Conservation (phyloP, 257 asterid species). For the Solanum acaule region DNA sequence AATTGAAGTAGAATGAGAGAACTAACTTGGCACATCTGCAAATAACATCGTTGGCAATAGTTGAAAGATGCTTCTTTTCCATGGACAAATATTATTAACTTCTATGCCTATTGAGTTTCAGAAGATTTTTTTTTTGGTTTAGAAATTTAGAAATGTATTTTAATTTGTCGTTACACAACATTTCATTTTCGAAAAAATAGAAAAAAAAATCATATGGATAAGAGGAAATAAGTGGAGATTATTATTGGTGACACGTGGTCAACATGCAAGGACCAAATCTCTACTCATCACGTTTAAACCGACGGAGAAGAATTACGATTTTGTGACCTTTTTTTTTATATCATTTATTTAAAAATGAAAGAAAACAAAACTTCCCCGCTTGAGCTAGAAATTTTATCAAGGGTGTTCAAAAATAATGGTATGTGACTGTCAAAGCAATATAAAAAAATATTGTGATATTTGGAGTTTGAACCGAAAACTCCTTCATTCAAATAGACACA, state of each 20-base stretch:
- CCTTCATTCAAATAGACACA: too few species aligned
- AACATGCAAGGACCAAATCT: neutral
- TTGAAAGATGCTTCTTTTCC: conserved; percentile 70
- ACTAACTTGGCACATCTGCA: conserved; percentile 48
- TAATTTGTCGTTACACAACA: neutral
- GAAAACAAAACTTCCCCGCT: neutral
- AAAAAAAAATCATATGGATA: neutral
- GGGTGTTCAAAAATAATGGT: too few species aligned
- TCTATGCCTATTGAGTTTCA: neutral
- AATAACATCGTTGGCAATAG: conserved; percentile 54
- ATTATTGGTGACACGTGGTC: neutral
- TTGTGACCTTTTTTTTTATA: neutral
- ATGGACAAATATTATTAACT: neutral
- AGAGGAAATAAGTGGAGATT: neutral
- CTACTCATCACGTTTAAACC: neutral
- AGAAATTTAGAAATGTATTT: neutral
- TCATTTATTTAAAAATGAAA: too few species aligned
- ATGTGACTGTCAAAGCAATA: too few species aligned
- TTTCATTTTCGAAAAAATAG: neutral
- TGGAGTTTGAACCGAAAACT: too few species aligned
- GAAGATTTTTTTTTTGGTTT: neutral
- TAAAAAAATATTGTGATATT: too few species aligned
- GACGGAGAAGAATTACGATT: too few species aligned
- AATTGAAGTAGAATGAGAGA: neutral
- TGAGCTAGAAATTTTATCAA: too few species aligned